Base-by-base conservation (phyloP, 495 filamentous ascomycete genomes). In the Podospora sp. region DNA sequence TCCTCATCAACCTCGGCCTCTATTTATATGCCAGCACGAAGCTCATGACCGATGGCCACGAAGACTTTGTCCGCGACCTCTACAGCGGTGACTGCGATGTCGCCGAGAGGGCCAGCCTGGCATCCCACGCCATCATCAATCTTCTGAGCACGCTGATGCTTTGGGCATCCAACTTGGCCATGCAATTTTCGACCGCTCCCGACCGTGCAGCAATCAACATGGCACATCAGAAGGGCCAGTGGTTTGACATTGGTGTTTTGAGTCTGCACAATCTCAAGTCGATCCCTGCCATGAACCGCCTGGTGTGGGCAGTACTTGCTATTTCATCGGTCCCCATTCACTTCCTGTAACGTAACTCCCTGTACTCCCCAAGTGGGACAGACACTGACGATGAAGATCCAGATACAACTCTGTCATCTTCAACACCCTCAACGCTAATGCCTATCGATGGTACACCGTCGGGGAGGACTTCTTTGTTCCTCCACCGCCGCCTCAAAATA, bases 111-210 rank as follows among this genome's bases (percentile, higher is more conserved):
- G 57, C 27, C 25, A 60, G 57, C 21, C 16, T 35, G 25, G 57
- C 16, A n/a, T 26, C 57, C 25, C 57, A 60, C 20, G 57, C 57
- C n/a, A 16, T 60, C 2, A 36, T 60, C 57, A 60, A 60, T 24
- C 16, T 60, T 35, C 29, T 60, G 29, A 60, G 57, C 29, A 35
- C 57, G 6, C 1, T 33, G 25, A 60, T 60, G 57, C 29, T 60
- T n/a, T 60, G 57, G 57, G 57, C 57, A 36, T 60, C 57, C 25
- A 60, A 60, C n/a, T 22, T 60, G 57, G 57, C 57, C 2, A 60
- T 60, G 57, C 57, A 60, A 36, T 18, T 60, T 16, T 6, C 29
- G 8, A 22, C 57, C 1, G 24, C 57, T n/a, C 57, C 57, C 14
- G n/a, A 14, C 29, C 57, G 57, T 8, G 27, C 11, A 2, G 57